These are phyloP conservation scores for Aegilops longissima DNA, from an alignment of 176 grass and related monocot genomes.

Conservation along the genomic window DNA sequence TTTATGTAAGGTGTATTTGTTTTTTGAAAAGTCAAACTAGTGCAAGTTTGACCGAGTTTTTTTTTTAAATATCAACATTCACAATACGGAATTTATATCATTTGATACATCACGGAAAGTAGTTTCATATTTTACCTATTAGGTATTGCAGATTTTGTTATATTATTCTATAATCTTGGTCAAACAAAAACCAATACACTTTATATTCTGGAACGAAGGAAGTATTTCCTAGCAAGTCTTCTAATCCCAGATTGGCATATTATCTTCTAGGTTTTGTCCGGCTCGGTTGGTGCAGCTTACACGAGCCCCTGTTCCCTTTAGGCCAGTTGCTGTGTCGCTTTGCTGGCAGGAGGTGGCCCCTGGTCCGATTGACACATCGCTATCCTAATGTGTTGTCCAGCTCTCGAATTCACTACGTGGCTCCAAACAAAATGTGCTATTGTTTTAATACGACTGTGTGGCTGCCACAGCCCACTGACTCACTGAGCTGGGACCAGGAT, in stretches of 20 bases:
- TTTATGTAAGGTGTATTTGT: too few relatives aligned
- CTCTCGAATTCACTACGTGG: not conserved
- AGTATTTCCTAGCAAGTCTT: not conserved
- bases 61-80: too few relatives aligned
- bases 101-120: too few relatives aligned
- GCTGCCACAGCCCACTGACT: not conserved
- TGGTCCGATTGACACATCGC: constrained; percentile 19
- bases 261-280: not conserved
- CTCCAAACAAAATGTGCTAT: not conserved
- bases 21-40: too few relatives aligned
- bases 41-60: too few relatives aligned
- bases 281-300: not conserved
- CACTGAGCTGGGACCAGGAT: not conserved
- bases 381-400: constrained; percentile 58
- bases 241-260: not conserved
- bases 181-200: too few relatives aligned
- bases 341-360: not conserved
- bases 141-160: too few relatives aligned
- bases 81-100: too few relatives aligned
- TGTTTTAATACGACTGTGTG: not conserved
- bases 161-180: too few relatives aligned
- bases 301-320: not conserved
- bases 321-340: constrained; percentile 6
- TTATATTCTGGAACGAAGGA: too few relatives aligned
- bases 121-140: too few relatives aligned